Base-by-base conservation (phyloP, 164 flowering plant species). In the Aristolochia californica region DNA sequence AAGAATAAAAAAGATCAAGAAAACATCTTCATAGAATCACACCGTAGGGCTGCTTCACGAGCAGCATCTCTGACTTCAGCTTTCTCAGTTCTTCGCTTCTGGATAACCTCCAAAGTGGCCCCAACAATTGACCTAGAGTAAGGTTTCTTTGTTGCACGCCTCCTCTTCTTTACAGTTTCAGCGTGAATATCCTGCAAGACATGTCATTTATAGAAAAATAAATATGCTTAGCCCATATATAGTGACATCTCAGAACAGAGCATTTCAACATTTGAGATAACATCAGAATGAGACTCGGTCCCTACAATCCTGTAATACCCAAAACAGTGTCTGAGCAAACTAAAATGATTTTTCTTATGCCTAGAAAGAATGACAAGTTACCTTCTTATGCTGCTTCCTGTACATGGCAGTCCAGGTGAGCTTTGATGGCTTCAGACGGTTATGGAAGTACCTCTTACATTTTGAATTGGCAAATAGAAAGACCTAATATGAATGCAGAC, bases 371-470 rank as follows among this genome's bases (percentile, higher is more conserved):
- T n/a, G n/a, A 44, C 55, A 34, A 53, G 21, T 51, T 24, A 78
- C 83, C 81, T 79, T 79, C 68, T 79, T 80, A 30, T 77, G 84
- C 64, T 80, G 84, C 72, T 80, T 80, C 63, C 84, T 65, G 69
- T 73, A 80, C 76, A 77, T 80, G 2, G 84, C 84, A 2, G 81
- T 80, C 84, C 84, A 77, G 5, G 86, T 79, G 62, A 87, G 88
- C 76, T 87, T 87, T 0, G 95, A 77, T 23, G 95, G 95, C 84
- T 82, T 87, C 80, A 87, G 54, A 9, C 78, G 60, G 66, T 83
- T 87, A 77, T 84, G 91, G 77, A 87, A 87, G 68, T 87, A 84
- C 74, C 88, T 76, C 77, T 83, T 87, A 73, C 95, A 87, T 77
- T 87, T 84, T 5, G 91, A 87, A 53, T 87, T 87, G 17, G 79